Evolutionary conservation across 2,329 filamentous ascomycete genomes (phyloP).

Genomic region (Botryosphaeria agaves): DNA sequence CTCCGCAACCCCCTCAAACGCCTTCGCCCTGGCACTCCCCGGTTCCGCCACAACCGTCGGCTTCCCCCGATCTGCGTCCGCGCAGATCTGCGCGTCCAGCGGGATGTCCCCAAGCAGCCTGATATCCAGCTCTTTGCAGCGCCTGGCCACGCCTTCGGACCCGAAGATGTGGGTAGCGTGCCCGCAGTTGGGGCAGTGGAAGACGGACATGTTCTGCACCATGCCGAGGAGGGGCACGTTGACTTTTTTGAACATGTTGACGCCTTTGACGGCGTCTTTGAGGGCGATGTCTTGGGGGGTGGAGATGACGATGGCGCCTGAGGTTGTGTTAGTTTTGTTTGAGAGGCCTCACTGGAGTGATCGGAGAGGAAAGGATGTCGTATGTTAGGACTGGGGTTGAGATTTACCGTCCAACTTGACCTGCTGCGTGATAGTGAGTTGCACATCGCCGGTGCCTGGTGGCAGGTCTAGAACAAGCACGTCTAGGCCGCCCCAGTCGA

Average conservation of each 20-base stretch:
- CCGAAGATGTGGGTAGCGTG: slow-evolving; percentile 64
- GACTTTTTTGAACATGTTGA: slow-evolving; percentile 84
- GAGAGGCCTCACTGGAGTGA: no score
- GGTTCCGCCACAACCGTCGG: slow-evolving; percentile 85
- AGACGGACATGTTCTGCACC: slow-evolving; percentile 20
- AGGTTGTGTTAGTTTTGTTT: no score
- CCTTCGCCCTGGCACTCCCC: slow-evolving; percentile 48
- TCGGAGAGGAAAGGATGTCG: no score
- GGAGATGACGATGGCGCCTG: slow-evolving; percentile 69
- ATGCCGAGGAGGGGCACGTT: slow-evolving; percentile 39
- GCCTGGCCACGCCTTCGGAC: slow-evolving; percentile 40
- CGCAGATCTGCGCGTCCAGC: slow-evolving; percentile 69
- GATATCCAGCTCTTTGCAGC: slow-evolving; percentile 57
- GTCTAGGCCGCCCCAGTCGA: slow-evolving; percentile 83
- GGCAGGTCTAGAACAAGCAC: slow-evolving; percentile 80
- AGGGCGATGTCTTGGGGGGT: slow-evolving; percentile 89
- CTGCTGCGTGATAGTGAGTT: slow-evolving; percentile 93
- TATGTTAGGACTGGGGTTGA: no score
- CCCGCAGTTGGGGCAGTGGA: slow-evolving; percentile 36
- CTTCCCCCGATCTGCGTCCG: slow-evolving; percentile 71
- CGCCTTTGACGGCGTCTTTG: slow-evolving; percentile 79
- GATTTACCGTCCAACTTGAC: slow-evolving; percentile 61
- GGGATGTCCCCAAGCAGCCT: slow-evolving; percentile 81
- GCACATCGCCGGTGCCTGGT: slow-evolving; percentile 87
- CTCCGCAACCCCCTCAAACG: slow-evolving; percentile 56